Evolutionary conservation across 192 early-diverging fungal species (phyloP), one percentile per base, ranked within the genome.

Genomic region (Rhizophagus clarus): DNA sequence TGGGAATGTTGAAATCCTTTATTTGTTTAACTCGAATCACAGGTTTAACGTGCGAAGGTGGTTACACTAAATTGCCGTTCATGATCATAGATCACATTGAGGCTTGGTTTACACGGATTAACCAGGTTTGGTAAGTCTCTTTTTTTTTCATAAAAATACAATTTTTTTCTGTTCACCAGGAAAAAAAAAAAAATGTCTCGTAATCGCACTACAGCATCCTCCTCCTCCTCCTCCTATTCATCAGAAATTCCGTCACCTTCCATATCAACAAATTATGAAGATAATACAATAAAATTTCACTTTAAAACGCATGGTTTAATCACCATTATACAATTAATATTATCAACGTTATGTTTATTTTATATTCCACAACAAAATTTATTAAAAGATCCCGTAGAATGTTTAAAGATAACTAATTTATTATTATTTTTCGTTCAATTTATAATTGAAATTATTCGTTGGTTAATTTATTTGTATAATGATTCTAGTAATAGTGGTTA

Each of bases 331-430:
- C 67, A 67, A 60, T 26, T 79, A 29, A n/a, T 12, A 0, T 61
- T 79, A 40, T 56, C 49, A 69, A 69, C 77, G 14, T 11, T 70
- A 8, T 62, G 37, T 56, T 34, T 79, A 20, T 69, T 79, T 20
- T 37, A 69, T 49, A 24, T 79, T 70, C 77, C 77, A 28, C 51
- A 26, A 6, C 29, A 26, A 24, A 67, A 67, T 51, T 24, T 79
- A 15, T 60, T 79, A 15, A 63, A 79, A 49, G 66, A 70, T 79
- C 64, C 66, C 15, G 67, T 79, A 31, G 34, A 69, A 68, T 9
- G 40, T 51, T 69, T 79, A 24, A 69, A 45, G 3, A 7, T 26
- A 7, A 60, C 66, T 9, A 61, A 40, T 26, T 20, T 56, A 24
- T 42, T 49, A 51, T 51, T 79, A 60, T 24, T 64, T 34, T 24